phyloP scores from a whole-genome alignment of 208 protist species.

The Angomonas desouzai region DNA sequence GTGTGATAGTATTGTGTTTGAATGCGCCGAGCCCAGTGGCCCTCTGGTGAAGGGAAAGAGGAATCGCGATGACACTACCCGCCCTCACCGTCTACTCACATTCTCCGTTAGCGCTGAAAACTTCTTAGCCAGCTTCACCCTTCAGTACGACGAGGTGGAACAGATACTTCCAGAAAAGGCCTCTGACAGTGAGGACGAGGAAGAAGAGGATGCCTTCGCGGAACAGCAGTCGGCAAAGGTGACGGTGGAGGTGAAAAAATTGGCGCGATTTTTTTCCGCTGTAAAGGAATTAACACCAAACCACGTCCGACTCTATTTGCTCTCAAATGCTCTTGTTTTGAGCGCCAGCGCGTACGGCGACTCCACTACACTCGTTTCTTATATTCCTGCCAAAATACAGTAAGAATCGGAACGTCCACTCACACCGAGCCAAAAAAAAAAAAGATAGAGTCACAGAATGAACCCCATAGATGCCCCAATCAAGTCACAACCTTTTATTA shows the following conservation, averaged over 20 bases:
- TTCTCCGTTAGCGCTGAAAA: slow-evolving; percentile 34
- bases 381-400: slow-evolving; percentile 59
- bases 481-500: too few relatives aligned
- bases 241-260: slow-evolving; percentile 54
- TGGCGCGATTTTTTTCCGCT: slow-evolving; percentile 68
- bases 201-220: not conserved
- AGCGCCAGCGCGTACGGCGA: slow-evolving; percentile 37
- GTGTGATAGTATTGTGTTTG: slow-evolving; percentile 61
- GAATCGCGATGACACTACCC: not conserved
- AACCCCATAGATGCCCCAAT: too few relatives aligned
- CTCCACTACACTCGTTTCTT: slow-evolving; percentile 62
- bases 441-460: too few relatives aligned
- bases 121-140: slow-evolving; percentile 34
- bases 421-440: not conserved
- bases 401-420: not conserved
- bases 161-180: slow-evolving; percentile 10
- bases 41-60: not conserved
- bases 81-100: slow-evolving; percentile 8
- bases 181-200: slow-evolving; percentile 14
- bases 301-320: slow-evolving; percentile 49
- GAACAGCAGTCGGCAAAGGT: slow-evolving; percentile 27
- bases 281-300: slow-evolving; percentile 54
- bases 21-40: slow-evolving; percentile 14
- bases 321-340: slow-evolving; percentile 60
- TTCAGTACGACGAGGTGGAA: slow-evolving; percentile 37